Evolutionary conservation across 2,329 filamentous ascomycete species (phyloP).

Genomic region (Podosphaera xanthii): DNA sequence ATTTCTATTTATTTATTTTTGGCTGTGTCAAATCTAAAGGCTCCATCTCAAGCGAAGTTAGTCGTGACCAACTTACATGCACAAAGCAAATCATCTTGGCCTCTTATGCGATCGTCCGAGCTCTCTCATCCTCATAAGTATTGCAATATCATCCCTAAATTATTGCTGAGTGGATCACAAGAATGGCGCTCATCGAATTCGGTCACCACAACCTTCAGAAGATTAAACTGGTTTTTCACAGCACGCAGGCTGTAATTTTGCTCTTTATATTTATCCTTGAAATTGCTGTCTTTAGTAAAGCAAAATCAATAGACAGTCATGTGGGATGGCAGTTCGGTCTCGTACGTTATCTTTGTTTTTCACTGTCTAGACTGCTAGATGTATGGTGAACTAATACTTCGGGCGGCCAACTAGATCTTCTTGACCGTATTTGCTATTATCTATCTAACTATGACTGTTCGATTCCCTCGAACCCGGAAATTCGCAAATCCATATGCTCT

Average conservation of each 20-base stretch:
- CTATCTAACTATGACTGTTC: slow-evolving; percentile 40
- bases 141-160: neutral
- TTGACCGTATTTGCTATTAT: slow-evolving; percentile 39
- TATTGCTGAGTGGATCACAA: neutral
- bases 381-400: slow-evolving; percentile 1
- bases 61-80: neutral
- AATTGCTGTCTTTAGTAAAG: slow-evolving; percentile 33
- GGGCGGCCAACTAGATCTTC: slow-evolving; percentile 28
- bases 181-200: slow-evolving; percentile 12
- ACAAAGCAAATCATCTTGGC: neutral
- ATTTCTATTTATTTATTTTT: neutral
- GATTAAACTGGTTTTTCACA: slow-evolving; percentile 32
- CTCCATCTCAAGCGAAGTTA: neutral
- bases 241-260: slow-evolving; percentile 28
- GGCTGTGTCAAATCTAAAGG: neutral
- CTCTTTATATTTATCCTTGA: slow-evolving; percentile 35
- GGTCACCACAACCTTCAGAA: slow-evolving; percentile 14
- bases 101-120: neutral
- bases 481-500: slow-evolving; percentile 40
- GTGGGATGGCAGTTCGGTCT: slow-evolving; percentile 41
- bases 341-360: slow-evolving; percentile 21
- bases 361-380: neutral
- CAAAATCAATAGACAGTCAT: slow-evolving; percentile 28
- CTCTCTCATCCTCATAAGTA: neutral
- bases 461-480: slow-evolving; percentile 36